Evolutionary conservation across 257 asterid genomes (phyloP), one percentile per base, ranked within the genome.

Genomic region (Solanum pennellii): DNA sequence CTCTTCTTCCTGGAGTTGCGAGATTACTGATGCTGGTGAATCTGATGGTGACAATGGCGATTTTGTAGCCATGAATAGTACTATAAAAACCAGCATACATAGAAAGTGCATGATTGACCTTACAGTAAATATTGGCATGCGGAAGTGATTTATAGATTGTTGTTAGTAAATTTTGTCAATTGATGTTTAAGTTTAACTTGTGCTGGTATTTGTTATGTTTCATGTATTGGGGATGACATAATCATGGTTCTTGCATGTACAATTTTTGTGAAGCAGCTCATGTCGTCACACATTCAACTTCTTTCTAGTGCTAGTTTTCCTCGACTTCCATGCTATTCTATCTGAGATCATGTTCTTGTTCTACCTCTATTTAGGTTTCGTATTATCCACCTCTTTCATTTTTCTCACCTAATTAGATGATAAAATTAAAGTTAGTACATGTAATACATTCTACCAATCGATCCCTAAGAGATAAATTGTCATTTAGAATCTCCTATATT

Each of bases 201-300:
- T 56, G 35, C 45, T 27, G 27, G 76, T 69, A 9, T 79, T 27
- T 76, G 39, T 42, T 23, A 27, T 60, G 86, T 42, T 83, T 87
- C 93, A 91, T 89, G 92, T 88, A 13, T 33, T 74, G 60, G 66
- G 91, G 65, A 88, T 91, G 92, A 85, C 84, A 65, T 85, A 71
- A 83, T 60, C 93, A 92, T 52, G 91, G 75, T 77, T 86, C 85
- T 88, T 86, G 92, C 92, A 86, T 92, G 94, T 23, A 5, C 35
- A 56, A 86, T 27, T 27, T 60, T 52, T 21, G 74, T 1, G 41
- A n/a, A 41, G 86, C 88, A 87, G 83, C 49, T 85, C 84, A 87
- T 90, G 85, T 59, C 87, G 87, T 62, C 62, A 29, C 89, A 65
- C 9, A 86, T 56, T 60, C 42, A 45, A 71, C 75, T 75, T 83